phyloP scores from a whole-genome alignment of 352 stramenopile species.

The Phytopythium vexans region DNA sequence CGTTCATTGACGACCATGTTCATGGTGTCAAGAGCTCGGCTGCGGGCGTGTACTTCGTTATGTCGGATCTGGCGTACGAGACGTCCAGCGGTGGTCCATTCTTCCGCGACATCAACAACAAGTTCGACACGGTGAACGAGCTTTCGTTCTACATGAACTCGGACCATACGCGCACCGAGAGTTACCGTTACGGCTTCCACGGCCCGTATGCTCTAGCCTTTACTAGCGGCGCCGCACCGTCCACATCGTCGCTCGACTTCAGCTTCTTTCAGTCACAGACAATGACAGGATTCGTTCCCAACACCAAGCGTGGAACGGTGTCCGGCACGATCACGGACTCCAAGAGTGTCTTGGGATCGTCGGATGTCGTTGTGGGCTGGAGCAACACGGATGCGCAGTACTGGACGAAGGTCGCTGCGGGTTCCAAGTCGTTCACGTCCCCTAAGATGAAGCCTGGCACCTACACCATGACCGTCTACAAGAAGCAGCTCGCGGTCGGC shows the following conservation, averaged over 20 bases:
- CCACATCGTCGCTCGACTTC: conserved; percentile 25
- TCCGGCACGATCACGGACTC: conserved; percentile 30
- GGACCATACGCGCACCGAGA: conserved; percentile 50
- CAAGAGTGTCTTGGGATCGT: conserved; percentile 18
- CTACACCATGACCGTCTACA: conserved; percentile 45
- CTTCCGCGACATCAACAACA: conserved; percentile 61
- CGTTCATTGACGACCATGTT: conserved; percentile 31
- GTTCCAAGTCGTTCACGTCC: conserved; percentile 27
- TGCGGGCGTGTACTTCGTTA: conserved; percentile 47
- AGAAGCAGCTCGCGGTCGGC: conserved; percentile 41
- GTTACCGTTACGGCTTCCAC: conserved; percentile 55
- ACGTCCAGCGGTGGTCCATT: conserved; percentile 40
- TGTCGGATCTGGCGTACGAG: conserved; percentile 44
- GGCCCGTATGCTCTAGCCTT: conserved; percentile 39
- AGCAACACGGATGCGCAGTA: conserved; percentile 41
- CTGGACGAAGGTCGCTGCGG: conserved; percentile 24
- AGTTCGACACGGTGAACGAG: conserved; percentile 42
- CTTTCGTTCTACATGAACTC: conserved; percentile 63
- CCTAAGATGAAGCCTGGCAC: conserved; percentile 39
- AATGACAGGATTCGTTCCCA: conserved; percentile 33
- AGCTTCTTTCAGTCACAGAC: conserved; percentile 35
- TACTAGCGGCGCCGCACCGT: conserved; percentile 25
- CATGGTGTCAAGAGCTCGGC: conserved; percentile 34
- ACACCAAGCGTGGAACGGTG: conserved; percentile 26
- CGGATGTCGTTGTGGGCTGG: conserved; percentile 28